phyloP scores from a whole-genome alignment of 2,329 filamentous ascomycete genomes.

The Epichloe gansuensis region DNA sequence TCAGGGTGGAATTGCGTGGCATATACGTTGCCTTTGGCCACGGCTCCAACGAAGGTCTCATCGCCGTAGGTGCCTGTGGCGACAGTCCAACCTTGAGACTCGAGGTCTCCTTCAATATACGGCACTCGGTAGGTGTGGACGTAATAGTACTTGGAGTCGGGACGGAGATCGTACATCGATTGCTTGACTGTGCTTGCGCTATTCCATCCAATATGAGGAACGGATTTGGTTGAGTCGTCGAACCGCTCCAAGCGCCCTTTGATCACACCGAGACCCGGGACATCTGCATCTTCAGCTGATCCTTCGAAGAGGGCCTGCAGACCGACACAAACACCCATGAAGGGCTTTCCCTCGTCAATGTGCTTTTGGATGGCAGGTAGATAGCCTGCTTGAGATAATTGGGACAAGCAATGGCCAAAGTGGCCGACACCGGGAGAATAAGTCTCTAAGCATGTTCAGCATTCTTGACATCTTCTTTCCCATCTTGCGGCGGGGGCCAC shows the following conservation, averaged over 20 bases:
- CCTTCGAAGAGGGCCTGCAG: slow-evolving; percentile 81
- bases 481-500: too few species aligned
- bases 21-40: slow-evolving; percentile 74
- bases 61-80: slow-evolving; percentile 78
- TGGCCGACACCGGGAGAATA: slow-evolving; percentile 91
- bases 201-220: slow-evolving; percentile 99
- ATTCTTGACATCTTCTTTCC: background rate
- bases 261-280: slow-evolving; percentile 66
- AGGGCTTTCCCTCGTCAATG: slow-evolving; percentile 84
- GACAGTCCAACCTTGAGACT: slow-evolving; percentile 79
- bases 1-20: slow-evolving; percentile 97
- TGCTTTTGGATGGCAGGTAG: slow-evolving; percentile 71
- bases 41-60: slow-evolving; percentile 83
- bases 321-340: slow-evolving; percentile 96
- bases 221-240: slow-evolving; percentile 64
- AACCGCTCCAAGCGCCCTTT: slow-evolving; percentile 63
- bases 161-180: slow-evolving; percentile 63
- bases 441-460: slow-evolving; percentile 51
- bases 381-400: slow-evolving; percentile 73
- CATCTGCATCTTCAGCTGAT: slow-evolving; percentile 63
- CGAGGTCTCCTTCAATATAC: slow-evolving; percentile 61
- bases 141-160: slow-evolving; percentile 93
- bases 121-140: slow-evolving; percentile 88
- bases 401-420: slow-evolving; percentile 88
- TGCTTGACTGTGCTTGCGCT: slow-evolving; percentile 55